Conservation (phyloP, 1,284 basidiomycete species). For the Irpex sp. region DNA sequence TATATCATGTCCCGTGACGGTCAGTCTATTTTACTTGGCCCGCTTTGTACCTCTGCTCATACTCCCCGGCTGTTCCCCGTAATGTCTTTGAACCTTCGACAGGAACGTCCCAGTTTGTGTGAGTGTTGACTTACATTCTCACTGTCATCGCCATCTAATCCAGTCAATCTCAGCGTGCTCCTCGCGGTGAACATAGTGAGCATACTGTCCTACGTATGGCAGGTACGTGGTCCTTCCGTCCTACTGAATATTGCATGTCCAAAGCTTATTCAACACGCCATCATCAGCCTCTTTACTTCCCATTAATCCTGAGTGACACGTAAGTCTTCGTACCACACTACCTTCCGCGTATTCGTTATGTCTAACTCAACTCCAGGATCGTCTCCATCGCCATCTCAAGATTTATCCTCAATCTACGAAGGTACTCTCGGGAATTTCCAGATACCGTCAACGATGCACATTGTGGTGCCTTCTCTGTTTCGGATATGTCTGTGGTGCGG, state of each 20-base stretch:
- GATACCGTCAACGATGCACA: too few relatives aligned
- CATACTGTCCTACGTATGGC: background rate
- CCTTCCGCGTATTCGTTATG: background rate
- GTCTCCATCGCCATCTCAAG: background rate
- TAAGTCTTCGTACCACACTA: background rate
- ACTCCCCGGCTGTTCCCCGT: too few relatives aligned
- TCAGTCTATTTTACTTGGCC: background rate
- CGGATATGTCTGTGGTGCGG: too few relatives aligned
- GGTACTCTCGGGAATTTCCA: too few relatives aligned
- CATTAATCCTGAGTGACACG: background rate
- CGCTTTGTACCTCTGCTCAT: background rate
- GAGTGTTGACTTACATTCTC: background rate
- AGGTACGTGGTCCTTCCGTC: background rate
- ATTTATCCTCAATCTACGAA: background rate
- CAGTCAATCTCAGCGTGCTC: background rate
- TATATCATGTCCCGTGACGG: background rate
- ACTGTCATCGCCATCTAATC: background rate
- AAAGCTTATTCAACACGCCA: background rate
- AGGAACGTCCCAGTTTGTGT: background rate
- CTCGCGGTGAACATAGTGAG: background rate
- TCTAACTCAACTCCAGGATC: background rate
- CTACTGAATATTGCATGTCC: background rate
- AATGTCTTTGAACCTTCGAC: background rate
- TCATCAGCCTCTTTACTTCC: background rate
- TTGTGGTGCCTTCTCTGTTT: too few relatives aligned